Evolutionary conservation across 345 rosid species (phyloP), one percentile per base, ranked within the genome.

Genomic region (Rubroshorea leprosula): DNA sequence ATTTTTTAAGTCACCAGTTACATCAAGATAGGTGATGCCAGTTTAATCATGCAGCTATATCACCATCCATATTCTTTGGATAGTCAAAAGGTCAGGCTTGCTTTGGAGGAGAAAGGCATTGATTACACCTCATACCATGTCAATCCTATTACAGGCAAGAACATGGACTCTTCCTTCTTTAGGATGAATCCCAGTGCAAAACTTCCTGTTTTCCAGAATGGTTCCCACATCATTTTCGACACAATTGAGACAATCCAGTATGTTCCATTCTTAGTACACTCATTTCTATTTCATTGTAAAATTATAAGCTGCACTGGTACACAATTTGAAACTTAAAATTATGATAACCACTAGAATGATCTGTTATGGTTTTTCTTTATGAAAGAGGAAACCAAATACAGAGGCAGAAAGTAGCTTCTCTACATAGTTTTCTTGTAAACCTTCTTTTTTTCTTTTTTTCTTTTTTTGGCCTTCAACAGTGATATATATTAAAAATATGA

Each of bases 111-210:
- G 82, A 86, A 84, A 75, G 86, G 84, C 55, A 75, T 92, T 23
- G 98, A 89, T 61, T 92, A 92, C 74, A 86, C 96, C 54, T 92
- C 98, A 10, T 75, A 78, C 76, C 95, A 84, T 84, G 86, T 77
- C 57, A 92, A 83, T 68, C 95, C 96, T 24, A 63, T 83, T 57
- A 80, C 82, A 4, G 96, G 89, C 65, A 83, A 86, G 80, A 85
- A 83, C 64, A 81, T 89, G 87, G 86, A 79, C 54, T 55, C 90
- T n/a, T 83, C 81, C n/a, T 80, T 89, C 76, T 92, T 89, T 66
- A 72, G 81, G 70, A 83, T 72, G 80, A 92, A 89, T 65, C 82
- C 79, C 0, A 78, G 65, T 49, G 93, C 82, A 0, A 86, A 67
- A 63, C 85, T 86, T 59, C 98, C 90, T 2, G 87, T 92, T 64